Evolutionary conservation across 2,329 filamentous ascomycete species (phyloP).

Genomic region (Sclerotiophoma versabilis): DNA sequence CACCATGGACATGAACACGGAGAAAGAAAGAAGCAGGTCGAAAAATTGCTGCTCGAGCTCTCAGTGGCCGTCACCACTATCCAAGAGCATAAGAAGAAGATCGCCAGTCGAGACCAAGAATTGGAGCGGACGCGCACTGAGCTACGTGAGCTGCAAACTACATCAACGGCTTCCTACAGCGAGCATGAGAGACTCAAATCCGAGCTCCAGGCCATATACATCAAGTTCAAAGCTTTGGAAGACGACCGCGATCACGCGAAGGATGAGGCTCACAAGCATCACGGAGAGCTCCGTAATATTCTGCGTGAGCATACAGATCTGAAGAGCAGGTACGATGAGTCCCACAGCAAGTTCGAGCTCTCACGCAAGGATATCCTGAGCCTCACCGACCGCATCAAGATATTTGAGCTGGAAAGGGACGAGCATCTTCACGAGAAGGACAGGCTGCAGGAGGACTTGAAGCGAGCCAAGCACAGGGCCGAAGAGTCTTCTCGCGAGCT

Average conservation of each 20-base stretch:
- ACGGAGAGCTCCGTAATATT: constrained; percentile 29
- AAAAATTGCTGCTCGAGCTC: constrained; percentile 33
- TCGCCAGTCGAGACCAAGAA: constrained; percentile 29
- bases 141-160: constrained; percentile 24
- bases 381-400: constrained; percentile 30
- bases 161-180: constrained; percentile 9
- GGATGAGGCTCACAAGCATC: constrained; percentile 31
- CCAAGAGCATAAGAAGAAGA: constrained; percentile 34
- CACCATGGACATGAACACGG: constrained; percentile 31
- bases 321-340: constrained; percentile 32
- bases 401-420: constrained; percentile 33
- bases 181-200: constrained; percentile 29
- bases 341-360: constrained; percentile 26
- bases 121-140: constrained; percentile 27
- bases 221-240: constrained; percentile 29
- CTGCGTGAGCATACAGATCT: constrained; percentile 33
- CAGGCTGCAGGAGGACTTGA: constrained; percentile 33
- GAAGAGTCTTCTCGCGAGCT: constrained; percentile 31
- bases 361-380: constrained; percentile 32
- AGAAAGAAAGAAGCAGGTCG: constrained; percentile 31
- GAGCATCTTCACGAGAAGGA: constrained; percentile 36
- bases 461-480: constrained; percentile 24
- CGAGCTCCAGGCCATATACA: constrained; percentile 24
- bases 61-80: constrained; percentile 27
- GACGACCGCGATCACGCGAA: constrained; percentile 30